Percentiles rank a stretch among this genome's conserved stretches.
These are phyloP conservation scores for Huntiella abstrusa DNA, from an alignment of 2,329 filamentous ascomycete species.

Conservation along the genomic window DNA sequence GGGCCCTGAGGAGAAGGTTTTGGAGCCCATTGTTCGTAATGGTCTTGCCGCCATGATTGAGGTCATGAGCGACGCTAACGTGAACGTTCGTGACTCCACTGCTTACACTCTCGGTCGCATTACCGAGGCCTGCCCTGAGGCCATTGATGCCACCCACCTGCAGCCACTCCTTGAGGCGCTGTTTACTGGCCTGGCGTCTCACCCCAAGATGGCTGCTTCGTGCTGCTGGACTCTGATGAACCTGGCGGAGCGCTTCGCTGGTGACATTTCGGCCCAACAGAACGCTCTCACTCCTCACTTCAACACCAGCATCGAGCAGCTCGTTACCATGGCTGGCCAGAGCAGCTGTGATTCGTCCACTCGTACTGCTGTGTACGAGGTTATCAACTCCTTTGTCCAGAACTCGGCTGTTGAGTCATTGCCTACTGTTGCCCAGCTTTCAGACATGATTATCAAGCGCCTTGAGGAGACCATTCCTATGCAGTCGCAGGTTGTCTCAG, in stretches of 20 bases:
- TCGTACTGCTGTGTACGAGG: conserved; percentile 89
- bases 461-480: conserved; percentile 78
- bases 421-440: conserved; percentile 59
- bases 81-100: conserved; percentile 89
- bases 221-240: conserved; percentile 99
- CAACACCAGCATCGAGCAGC: conserved; percentile 70
- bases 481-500: conserved; percentile 84
- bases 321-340: conserved; percentile 71
- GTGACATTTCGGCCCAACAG: conserved; percentile 54
- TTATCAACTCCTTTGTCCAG: conserved; percentile 83
- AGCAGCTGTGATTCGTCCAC: conserved; percentile 71
- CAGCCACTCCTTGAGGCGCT: conserved; percentile 71
- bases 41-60: conserved; percentile 77
- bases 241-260: conserved; percentile 83
- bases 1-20: conserved; percentile 76
- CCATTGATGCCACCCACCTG: conserved; percentile 77
- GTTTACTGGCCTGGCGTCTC: conserved; percentile 76
- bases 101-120: conserved; percentile 93
- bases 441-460: conserved; percentile 75
- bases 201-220: conserved; percentile 89
- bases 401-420: conserved; percentile 80
- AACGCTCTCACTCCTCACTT: conserved; percentile 87
- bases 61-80: conserved; percentile 74
- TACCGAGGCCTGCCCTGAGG: conserved; percentile 78
- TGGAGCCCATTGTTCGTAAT: conserved; percentile 91